phyloP scores from a whole-genome alignment of 2,329 filamentous ascomycete genomes.

The Fusarium sp. region DNA sequence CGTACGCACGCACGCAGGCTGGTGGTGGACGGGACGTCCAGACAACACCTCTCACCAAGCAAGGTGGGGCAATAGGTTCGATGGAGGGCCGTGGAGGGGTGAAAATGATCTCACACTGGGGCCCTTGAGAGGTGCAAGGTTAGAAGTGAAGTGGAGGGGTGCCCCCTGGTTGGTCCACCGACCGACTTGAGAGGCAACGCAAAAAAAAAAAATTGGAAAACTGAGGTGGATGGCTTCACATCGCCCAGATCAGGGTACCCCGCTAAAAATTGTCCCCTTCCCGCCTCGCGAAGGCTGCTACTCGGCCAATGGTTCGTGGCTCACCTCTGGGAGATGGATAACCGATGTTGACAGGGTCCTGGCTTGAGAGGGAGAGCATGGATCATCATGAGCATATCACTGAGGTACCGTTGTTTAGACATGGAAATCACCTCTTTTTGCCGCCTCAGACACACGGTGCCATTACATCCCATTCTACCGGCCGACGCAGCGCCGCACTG shows the following conservation, averaged over 20 bases:
- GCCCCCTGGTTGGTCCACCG: constrained; percentile 7
- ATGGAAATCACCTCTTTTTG: constrained; percentile 25
- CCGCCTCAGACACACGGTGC: constrained; percentile 20
- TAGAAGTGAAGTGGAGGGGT: constrained; percentile 20
- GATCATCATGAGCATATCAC: constrained; percentile 13
- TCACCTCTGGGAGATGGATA: constrained; percentile 22
- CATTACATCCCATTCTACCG: constrained; percentile 8
- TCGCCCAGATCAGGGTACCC: constrained; percentile 35
- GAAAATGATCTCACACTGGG: constrained; percentile 37
- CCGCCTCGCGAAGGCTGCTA: constrained; percentile 6
- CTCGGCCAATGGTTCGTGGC: constrained; percentile 24
- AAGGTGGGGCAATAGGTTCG: constrained; percentile 38
- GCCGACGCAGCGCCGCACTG: constrained; percentile 36
- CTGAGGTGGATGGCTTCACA: constrained; percentile 8
- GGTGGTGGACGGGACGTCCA: constrained; percentile 12
- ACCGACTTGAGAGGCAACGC: not conserved
- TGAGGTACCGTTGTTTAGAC: constrained; percentile 4
- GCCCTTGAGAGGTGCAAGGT: constrained; percentile 12
- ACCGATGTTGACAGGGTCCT: constrained; percentile 1
- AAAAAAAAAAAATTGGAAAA: not conserved
- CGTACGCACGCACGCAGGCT: not conserved
- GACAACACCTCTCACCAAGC: constrained; percentile 24
- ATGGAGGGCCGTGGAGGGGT: constrained; percentile 23
- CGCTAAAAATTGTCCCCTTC: constrained; percentile 32
- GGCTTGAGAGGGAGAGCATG: constrained; percentile 4